Evolutionary conservation across 2,329 filamentous ascomycete genomes (phyloP).

Genomic region (Diplocarpon mali): DNA sequence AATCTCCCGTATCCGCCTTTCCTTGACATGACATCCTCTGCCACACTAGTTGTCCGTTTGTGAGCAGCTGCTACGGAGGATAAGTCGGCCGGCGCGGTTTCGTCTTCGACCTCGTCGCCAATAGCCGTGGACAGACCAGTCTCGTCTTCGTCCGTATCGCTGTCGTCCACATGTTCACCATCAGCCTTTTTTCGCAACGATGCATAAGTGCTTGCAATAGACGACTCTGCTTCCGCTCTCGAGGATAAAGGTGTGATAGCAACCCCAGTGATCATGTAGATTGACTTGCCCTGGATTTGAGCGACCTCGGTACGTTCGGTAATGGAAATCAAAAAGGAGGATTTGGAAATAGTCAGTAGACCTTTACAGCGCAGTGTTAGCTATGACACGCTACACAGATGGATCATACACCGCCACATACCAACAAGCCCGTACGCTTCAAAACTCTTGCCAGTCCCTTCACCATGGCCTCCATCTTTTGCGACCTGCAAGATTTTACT

Average conservation of each 20-base stretch:
- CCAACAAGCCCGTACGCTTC: conserved; percentile 29
- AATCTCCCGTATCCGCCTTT: conserved; percentile 82
- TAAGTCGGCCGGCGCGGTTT: conserved; percentile 11
- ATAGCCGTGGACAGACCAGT: conserved; percentile 26
- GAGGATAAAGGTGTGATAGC: conserved; percentile 81
- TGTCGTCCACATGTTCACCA: conserved; percentile 22
- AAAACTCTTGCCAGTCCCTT: conserved; percentile 20
- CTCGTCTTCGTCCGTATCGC: conserved; percentile 38
- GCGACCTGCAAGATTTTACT: conserved; percentile 17
- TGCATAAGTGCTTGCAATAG: conserved; percentile 52
- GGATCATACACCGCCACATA: conserved; percentile 10
- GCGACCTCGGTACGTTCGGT: conserved; percentile 81
- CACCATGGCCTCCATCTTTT: conserved; percentile 11
- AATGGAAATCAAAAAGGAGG: conserved; percentile 79
- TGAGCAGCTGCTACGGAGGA: conserved; percentile 7
- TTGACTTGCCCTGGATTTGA: conserved; percentile 66
- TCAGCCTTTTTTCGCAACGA: conserved; percentile 30
- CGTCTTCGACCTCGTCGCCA: conserved; percentile 35
- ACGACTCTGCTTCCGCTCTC: conserved; percentile 59
- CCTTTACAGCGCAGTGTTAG: conserved; percentile 40
- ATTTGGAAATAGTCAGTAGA: conserved; percentile 68
- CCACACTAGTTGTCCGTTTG: conserved; percentile 49
- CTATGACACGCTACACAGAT: background rate
- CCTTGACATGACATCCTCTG: conserved; percentile 76
- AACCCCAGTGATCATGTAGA: conserved; percentile 84